Evolutionary conservation across 345 rosid species (phyloP), one percentile per base, ranked within the genome.

Genomic region (Pelargonium nanum): DNA sequence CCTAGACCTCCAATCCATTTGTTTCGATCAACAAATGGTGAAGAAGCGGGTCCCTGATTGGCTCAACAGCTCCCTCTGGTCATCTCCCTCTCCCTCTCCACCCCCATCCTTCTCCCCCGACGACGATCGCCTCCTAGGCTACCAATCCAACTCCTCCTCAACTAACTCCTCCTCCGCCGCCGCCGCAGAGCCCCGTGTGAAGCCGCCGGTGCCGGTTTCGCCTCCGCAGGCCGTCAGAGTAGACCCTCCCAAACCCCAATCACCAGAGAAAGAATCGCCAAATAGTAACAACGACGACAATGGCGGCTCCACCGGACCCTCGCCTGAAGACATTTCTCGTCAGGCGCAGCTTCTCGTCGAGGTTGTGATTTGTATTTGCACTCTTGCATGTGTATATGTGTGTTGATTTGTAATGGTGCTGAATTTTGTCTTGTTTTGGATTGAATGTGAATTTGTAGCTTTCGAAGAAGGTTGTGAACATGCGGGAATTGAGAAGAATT

Each of bases 51-150:
- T 89, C 23, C 98, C 98, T 40, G 98, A 92, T 77, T 92, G 98
- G 98, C 91, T 92, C 73, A 92, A 92, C 75, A 92, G 93, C 70
- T 82, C 97, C 22, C 74, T 92, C 58, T 92, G 97, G 97, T 83
- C 86, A 59, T 53, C 81, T 56, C 75, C 85, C 23, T 58, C 57
- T 7, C 19, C 57, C 2, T 22, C 57, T 21, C 26, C 57, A 22
- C 8, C 57, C 26, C 23, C 72, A 24, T 26, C 54, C 25, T 13
- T 63, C 30, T 22, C 81, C 60, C 70, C 77, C 20, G 26, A 44
- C 65, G 81, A 84, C 66, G 84, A 81, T 72, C 77, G 74, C n/a
- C 54, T 58, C 48, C 73, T 56, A 57, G 70, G 59, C 54, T 62
- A 74, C 61, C 61, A 71, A 62, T 40, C 72, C 32, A 16, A 77